Conservation (phyloP, 345 rosid species). For the Angophora floribunda region DNA sequence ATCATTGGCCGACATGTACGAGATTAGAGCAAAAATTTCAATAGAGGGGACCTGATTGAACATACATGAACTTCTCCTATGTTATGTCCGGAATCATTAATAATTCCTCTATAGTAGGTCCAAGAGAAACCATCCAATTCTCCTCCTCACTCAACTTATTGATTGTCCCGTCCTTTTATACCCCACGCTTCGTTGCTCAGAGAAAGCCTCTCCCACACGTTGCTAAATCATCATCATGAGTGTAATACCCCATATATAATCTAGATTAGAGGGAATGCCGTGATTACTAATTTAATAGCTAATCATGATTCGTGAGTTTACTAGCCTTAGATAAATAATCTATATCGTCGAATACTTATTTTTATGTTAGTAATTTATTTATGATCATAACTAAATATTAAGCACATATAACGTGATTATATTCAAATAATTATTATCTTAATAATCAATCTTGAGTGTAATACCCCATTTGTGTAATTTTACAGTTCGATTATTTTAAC, state of each 20-base stretch:
- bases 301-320: background rate
- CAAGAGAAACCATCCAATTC: background rate
- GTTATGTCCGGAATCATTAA: background rate
- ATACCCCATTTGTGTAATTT: too few relatives aligned
- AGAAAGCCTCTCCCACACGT: background rate
- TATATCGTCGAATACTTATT: background rate
- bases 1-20: background rate
- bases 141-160: background rate
- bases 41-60: background rate
- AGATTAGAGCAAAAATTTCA: background rate
- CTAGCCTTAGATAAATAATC: background rate
- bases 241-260: background rate
- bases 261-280: rapidly evolving
- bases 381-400: background rate
- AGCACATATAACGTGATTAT: background rate
- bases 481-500: too few relatives aligned
- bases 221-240: background rate
- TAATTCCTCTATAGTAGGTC: background rate
- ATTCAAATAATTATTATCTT: too few relatives aligned
- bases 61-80: background rate
- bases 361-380: background rate
- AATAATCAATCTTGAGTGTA: too few relatives aligned
- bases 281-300: background rate
- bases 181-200: background rate
- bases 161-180: background rate